Percentiles rank a stretch among this genome's conserved stretches.
Evolutionary conservation across 495 filamentous ascomycete genomes (phyloP).

Genomic region (Parathielavia hyrcaniae): DNA sequence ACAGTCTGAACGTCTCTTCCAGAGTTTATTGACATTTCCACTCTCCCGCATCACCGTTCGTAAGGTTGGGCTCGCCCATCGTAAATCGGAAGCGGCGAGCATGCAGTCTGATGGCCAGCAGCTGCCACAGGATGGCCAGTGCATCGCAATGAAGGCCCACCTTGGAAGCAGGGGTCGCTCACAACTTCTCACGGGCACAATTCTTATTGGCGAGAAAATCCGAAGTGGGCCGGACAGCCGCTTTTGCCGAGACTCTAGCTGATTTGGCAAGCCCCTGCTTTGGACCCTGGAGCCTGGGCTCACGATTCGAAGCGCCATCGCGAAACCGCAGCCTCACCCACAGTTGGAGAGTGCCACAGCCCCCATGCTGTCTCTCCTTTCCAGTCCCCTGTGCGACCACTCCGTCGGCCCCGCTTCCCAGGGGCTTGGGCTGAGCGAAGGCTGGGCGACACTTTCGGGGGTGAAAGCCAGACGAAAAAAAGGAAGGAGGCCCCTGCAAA

Average conservation of each 20-base stretch:
- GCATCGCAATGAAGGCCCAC: constrained; percentile 9
- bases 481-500: constrained; percentile 6
- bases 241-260: constrained; percentile 2
- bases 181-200: not conserved
- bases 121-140: not conserved
- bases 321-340: constrained; percentile 13
- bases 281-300: constrained; percentile 4
- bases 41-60: no score
- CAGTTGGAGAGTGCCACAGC: not conserved
- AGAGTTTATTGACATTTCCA: no score
- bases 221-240: not conserved
- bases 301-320: constrained; percentile 6
- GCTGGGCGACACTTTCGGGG: not conserved
- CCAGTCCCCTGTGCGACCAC: not conserved
- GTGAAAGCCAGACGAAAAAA: not conserved
- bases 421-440: constrained; percentile 9
- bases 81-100: no score
- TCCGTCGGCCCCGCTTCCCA: not conserved
- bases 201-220: not conserved
- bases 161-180: not conserved
- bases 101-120: not conserved
- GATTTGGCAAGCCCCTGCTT: constrained; percentile 1
- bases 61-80: no score
- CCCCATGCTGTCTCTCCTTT: not conserved
- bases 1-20: no score